Evolutionary conservation across 495 filamentous ascomycete species (phyloP), one percentile per base, ranked within the genome.

Genomic region (Copromyces sp.): DNA sequence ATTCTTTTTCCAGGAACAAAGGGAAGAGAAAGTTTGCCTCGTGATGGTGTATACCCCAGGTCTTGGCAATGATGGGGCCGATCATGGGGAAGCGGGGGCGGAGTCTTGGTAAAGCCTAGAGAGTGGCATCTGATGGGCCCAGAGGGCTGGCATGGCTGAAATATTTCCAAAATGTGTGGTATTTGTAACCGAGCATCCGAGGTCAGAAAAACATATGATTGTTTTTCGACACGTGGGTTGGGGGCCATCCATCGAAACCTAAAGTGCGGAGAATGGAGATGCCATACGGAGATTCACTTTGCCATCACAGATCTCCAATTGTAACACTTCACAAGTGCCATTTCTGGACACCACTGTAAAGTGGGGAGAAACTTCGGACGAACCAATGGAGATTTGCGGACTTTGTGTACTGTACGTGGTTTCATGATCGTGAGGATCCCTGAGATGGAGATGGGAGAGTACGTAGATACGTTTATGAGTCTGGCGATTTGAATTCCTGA

Each of bases 51-150:
- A 4, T 59, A 61, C 53, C 53, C 53, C 53, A 61, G 53, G 53
- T 61, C 53, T 61, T 61, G 53, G 53, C 53, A 61, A 17, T 29
- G 12, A 61, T 61, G 53, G 44, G 29, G 53, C 4, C 29, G 35
- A 69, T 39, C 39, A n/a, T 32, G 69, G 69, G 69, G 20, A 70
- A 45, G 69, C 69, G 69, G 69, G 42, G 40, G 69, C 69, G 69
- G 69, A 44, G 69, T 38, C 29, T 17, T 39, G 39, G 69, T 24
- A 20, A n/a, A n/a, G 3, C 38, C 20, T 35, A 1, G 24, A 17
- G 24, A 42, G 17, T n/a, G 29, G 69, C 24, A 20, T 70, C 39
- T 70, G 37, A 44, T 35, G 14, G 29, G 29, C 53, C 53, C 29
- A 61, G 53, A 32, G 53, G 53, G 35, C 35, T 37, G 35, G 5